These are phyloP conservation scores for Rubia occidens DNA, from an alignment of 305 asterid species.

Conservation along the genomic window DNA sequence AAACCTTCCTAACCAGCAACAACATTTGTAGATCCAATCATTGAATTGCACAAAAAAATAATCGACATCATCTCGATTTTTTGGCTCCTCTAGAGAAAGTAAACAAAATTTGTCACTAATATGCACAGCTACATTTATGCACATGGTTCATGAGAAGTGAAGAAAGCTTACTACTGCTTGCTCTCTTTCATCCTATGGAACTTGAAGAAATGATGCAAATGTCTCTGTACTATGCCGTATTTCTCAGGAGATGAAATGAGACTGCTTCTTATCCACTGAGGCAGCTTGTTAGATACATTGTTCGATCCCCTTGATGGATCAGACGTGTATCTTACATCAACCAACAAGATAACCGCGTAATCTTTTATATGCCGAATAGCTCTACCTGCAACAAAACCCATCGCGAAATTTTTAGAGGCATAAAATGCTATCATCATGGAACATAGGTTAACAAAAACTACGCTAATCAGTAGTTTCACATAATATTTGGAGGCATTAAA, in stretches of 20 bases:
- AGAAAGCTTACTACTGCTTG: constrained; percentile 9
- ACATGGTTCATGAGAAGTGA: background rate
- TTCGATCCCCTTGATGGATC: constrained; percentile 42
- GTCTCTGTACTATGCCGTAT: constrained; percentile 72
- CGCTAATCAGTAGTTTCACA: background rate
- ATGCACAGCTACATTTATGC: background rate
- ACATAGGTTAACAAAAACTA: background rate
- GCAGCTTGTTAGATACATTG: constrained; percentile 66
- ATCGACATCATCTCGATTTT: no score
- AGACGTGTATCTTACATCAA: constrained; percentile 70
- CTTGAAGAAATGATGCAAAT: constrained; percentile 81
- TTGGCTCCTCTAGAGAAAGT: no score
- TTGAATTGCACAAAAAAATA: background rate
- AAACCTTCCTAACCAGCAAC: background rate
- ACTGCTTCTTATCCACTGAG: constrained; percentile 68
- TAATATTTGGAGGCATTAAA: background rate
- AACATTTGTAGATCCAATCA: background rate
- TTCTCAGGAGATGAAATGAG: constrained; percentile 42
- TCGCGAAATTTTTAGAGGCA: no score
- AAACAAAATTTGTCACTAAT: no score
- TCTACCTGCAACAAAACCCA: constrained; percentile 50
- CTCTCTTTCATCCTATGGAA: constrained; percentile 46
- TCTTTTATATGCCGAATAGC: constrained; percentile 85
- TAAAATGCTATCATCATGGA: no score
- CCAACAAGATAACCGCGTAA: constrained; percentile 82